Base-by-base conservation (phyloP, 2,329 filamentous ascomycete species). In the Hypoxylon sp. region DNA sequence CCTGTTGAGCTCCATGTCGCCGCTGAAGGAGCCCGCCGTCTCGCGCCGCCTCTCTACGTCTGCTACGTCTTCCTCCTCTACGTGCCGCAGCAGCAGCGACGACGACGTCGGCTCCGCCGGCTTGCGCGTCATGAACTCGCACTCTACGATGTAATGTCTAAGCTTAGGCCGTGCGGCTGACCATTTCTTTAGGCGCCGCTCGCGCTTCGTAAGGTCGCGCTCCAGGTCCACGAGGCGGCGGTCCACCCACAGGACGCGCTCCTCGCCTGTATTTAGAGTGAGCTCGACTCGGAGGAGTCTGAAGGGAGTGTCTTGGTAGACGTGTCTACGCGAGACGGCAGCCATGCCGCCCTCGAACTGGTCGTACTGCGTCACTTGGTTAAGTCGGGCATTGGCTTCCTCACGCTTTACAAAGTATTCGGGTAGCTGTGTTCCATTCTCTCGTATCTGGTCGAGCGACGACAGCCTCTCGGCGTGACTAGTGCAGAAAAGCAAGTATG, bases 161-260 rank as follows among this genome's bases (percentile, higher is more conserved):
- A 67, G n/a, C 21, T 46, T 63, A 0, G 58, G 63, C 11, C 66
- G 38, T 13, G 20, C 37, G 1, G 45, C 37, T 3, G 55, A 42
- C 65, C 65, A 67, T 41, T 65, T 63, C 46, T 38, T 49, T 6
- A 61, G 49, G 1, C 8, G 24, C n/a, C 43, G 57, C 41, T 49
- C 27, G 1, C 38, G 27, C 2, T 42, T 18, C 1, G 35, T 55
- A 2, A 66, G 53, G 11, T 61, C 42, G 1, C 9, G 27, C 9
- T 50, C 20, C 8, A 50, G 20, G 15, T 62, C 20, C 7, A 62
- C 55, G 18, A 58, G 26, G 21, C 35, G 37, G 6, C 58, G 52
- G 18, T 65, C 63, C 4, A 69, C 66, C 67, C 67, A 69, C n/a
- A 54, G 13, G 15, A 63, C 38, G 15, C 52, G 33, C 10, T 59